Base-by-base conservation (phyloP, 1,284 basidiomycete genomes). In the Rhizoctonia solani region DNA sequence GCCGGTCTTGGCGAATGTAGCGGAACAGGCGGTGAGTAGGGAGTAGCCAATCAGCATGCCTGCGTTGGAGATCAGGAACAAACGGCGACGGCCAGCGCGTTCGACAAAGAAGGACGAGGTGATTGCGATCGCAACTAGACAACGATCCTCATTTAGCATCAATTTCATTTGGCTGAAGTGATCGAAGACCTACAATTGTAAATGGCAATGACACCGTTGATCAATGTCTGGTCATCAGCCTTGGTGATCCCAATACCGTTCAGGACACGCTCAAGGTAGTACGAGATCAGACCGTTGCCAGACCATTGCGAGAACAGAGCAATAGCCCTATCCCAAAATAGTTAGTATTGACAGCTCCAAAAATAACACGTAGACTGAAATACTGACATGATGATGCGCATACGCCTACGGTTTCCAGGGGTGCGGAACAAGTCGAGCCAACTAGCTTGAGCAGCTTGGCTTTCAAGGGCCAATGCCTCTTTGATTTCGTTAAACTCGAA, bases 191-290 rank as follows among this genome's bases (percentile, higher is more conserved):
- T n/a, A 53, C 50, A 77, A 74, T 89, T 90, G 87, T 87, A 90
- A 70, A 90, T 87, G 73, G 89, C 85, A 37, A 92, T 82, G 70
- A 87, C 82, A 73, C 86, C 87, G 74, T 89, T 89, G 77, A 89
- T 86, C 71, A 87, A 82, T 21, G 87, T 82, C 77, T 84, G 72
- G 46, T 63, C 61, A 25, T 65, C 61, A n/a, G 61, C 75, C 72
- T 83, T 77, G n/a, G 83, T 85, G 73, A 92, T 87, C 55, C 89
- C 89, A 69, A 92, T 87, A 69, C 82, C 81, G 71, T 84, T 79
- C 72, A 92, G 85, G 65, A 91, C 86, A 72, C 84, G 81, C 78
- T 81, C 86, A 69, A 92, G 81, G 79, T 90, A 90, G 80, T 88
- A 77, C 23, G 69, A 70, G 25, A 74, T 63, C 56, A 74, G 59